Evolutionary conservation across 164 flowering plant species (phyloP).

Genomic region (Magnolia sinica): DNA sequence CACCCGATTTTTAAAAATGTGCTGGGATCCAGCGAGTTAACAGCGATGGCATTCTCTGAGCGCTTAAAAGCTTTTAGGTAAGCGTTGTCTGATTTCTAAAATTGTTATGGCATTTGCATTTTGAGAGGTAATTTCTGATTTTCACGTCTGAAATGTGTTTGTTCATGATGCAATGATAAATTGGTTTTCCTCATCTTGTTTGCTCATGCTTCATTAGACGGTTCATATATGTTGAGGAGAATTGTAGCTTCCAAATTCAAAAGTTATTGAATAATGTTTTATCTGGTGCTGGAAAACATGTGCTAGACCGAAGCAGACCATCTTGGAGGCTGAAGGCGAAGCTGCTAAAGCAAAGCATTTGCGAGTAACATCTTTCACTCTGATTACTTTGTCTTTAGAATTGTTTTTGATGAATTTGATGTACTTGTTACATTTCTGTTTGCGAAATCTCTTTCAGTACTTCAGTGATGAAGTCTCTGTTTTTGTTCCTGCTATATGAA

Average conservation of each 20-base stretch:
- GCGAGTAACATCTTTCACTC: slow-evolving; percentile 38
- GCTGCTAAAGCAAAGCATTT: slow-evolving; percentile 66
- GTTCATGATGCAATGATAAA: not conserved
- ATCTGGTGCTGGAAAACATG: slow-evolving; percentile 5
- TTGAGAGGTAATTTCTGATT: not conserved
- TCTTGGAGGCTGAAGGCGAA: slow-evolving; percentile 94
- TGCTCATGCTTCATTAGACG: not conserved
- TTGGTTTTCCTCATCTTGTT: not conserved
- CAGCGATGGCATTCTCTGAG: slow-evolving; percentile 85
- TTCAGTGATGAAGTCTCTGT: not conserved
- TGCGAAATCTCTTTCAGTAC: not conserved
- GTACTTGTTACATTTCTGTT: not conserved
- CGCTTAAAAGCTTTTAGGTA: slow-evolving; percentile 81
- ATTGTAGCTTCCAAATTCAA: not conserved
- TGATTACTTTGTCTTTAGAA: not conserved
- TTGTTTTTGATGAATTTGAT: not conserved
- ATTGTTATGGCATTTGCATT: not conserved
- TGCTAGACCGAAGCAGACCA: slow-evolving; percentile 86
- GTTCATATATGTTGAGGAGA: not conserved
- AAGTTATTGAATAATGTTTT: slow-evolving; percentile 3
- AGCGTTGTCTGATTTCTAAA: slow-evolving; percentile 9
- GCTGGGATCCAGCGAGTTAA: slow-evolving; percentile 60
- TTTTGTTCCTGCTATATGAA: not conserved
- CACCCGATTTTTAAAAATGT: slow-evolving; percentile 75
- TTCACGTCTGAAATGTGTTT: not conserved